Percentiles rank a stretch among this genome's conserved stretches.
These are phyloP conservation scores for Tritrichomonas musculus DNA, from an alignment of 208 protist species.

Conservation along the genomic window DNA sequence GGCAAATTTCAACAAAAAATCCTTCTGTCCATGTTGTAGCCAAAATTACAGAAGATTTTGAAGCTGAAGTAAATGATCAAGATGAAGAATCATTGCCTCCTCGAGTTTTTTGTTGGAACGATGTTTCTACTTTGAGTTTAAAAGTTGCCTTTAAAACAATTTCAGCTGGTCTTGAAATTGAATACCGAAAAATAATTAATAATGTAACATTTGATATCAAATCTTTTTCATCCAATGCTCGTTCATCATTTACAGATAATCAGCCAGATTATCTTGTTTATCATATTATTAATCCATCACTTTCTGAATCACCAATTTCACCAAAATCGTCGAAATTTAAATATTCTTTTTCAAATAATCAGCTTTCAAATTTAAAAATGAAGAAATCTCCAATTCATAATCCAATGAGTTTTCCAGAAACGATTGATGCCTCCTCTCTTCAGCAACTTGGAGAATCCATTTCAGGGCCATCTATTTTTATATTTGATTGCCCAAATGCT, in stretches of 20 bases:
- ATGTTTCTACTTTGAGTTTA: background rate
- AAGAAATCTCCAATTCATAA: background rate
- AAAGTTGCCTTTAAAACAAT: background rate
- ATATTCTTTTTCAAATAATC: background rate
- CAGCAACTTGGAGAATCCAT: background rate
- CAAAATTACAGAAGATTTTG: conserved; percentile 1
- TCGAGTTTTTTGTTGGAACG: conserved; percentile 10
- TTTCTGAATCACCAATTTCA: background rate
- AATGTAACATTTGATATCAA: background rate
- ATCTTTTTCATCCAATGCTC: background rate
- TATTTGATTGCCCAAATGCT: background rate
- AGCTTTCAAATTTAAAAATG: background rate
- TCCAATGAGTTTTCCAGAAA: background rate
- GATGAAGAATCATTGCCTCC: background rate
- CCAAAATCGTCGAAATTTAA: background rate
- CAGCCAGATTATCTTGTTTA: background rate
- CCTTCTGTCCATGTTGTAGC: background rate
- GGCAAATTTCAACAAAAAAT: background rate
- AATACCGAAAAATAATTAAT: background rate
- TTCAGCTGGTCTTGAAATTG: background rate
- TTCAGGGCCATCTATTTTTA: background rate
- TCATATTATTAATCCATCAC: background rate
- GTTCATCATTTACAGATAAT: background rate
- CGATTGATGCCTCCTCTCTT: background rate
- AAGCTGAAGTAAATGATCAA: background rate